A percentile compares a stretch with the other conserved stretches of the same genome.
Conservation (phyloP, 1,139 yeast genomes). For the Geotrichum phurueaensis region DNA sequence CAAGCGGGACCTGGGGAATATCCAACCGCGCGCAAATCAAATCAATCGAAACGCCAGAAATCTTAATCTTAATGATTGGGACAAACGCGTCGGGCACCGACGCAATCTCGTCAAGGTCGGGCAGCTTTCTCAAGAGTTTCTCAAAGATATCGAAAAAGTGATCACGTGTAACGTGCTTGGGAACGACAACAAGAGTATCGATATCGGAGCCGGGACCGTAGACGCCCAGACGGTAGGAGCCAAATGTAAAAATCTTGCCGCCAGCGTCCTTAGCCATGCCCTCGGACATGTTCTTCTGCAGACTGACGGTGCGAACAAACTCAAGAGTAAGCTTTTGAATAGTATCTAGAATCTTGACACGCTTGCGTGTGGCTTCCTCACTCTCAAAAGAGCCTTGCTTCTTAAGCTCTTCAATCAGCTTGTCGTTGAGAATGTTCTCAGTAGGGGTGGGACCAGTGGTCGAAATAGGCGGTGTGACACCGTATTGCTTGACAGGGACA, state of each 20-base stretch:
- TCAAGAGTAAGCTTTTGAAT: constrained; percentile 70
- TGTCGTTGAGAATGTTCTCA: constrained; percentile 70
- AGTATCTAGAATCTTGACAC: constrained; percentile 65
- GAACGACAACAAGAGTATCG: constrained; percentile 90
- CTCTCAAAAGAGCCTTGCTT: constrained; percentile 84
- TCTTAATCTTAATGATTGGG: constrained; percentile 85
- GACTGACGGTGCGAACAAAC: constrained; percentile 76
- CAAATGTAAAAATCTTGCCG: constrained; percentile 91
- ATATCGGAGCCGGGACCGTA: constrained; percentile 98
- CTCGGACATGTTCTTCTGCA: constrained; percentile 83
- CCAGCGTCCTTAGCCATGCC: constrained; percentile 98
- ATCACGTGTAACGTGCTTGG: constrained; percentile 87
- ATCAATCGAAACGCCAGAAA: constrained; percentile 86
- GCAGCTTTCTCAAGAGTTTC: constrained; percentile 55
- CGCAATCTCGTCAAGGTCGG: constrained; percentile 82
- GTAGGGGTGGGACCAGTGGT: constrained; percentile 74
- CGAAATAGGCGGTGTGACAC: constrained; percentile 90
- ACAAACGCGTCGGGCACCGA: constrained; percentile 96
- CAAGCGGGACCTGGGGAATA: constrained; percentile 70
- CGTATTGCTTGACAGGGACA: constrained; percentile 33
- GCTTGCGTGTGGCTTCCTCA: constrained; percentile 68
- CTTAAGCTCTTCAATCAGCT: constrained; percentile 70
- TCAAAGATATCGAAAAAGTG: constrained; percentile 82
- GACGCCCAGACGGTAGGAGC: constrained; percentile 90
- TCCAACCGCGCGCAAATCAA: constrained; percentile 77